Percentiles rank a stretch among this genome's conserved stretches.
Evolutionary conservation across 1,284 basidiomycete species (phyloP).

Genomic region (Puccinia coronata): DNA sequence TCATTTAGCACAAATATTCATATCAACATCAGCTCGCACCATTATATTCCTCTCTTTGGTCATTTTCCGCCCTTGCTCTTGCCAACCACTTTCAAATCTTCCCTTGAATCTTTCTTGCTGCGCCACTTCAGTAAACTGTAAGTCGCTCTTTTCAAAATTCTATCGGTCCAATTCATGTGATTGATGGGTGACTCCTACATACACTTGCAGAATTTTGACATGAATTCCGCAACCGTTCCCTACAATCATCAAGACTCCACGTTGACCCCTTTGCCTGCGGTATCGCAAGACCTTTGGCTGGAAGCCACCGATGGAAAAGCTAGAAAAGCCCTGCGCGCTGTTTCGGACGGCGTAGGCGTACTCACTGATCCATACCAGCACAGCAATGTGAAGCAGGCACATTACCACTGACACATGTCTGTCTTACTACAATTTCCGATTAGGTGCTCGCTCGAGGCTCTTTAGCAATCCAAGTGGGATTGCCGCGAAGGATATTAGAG

Average conservation of each 20-base stretch:
- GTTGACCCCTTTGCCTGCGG: conserved; percentile 13
- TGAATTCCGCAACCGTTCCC: neutral
- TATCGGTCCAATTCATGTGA: neutral
- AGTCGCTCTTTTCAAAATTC: neutral
- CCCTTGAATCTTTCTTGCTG: neutral
- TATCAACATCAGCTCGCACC: neutral
- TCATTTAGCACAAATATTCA: neutral
- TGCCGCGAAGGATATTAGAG: conserved; percentile 45
- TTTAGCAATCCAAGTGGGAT: conserved; percentile 19
- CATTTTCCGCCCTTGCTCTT: neutral
- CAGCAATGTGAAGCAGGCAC: neutral
- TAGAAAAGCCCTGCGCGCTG: conserved; percentile 32
- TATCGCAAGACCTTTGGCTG: conserved; percentile 40
- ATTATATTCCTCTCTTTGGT: neutral
- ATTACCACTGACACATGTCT: neutral
- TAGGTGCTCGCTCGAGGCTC: conserved; percentile 37
- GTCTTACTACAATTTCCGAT: neutral
- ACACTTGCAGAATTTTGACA: too few relatives aligned
- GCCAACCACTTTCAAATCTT: neutral
- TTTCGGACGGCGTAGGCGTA: conserved; percentile 35
- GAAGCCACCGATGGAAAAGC: conserved; percentile 38
- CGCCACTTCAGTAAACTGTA: neutral
- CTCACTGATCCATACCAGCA: neutral
- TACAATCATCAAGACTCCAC: conserved; percentile 16
- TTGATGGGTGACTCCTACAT: too few relatives aligned